Evolutionary conservation across 805 yeast genomes (phyloP), one percentile per base, ranked within the genome.

Genomic region (Suhomyces kilbournensis): DNA sequence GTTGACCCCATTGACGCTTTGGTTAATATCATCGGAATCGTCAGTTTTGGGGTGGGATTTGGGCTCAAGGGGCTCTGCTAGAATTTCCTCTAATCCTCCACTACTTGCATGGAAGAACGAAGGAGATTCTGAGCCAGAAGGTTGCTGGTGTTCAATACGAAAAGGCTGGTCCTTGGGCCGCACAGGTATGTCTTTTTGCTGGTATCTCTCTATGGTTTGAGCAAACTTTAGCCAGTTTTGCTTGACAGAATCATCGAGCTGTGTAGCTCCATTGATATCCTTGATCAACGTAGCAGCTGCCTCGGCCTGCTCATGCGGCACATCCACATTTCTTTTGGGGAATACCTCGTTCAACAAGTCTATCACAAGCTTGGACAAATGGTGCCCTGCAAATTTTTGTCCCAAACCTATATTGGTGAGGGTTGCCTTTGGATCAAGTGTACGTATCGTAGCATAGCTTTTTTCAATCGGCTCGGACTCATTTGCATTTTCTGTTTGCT

Each of bases 81-180:
- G 26, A 26, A 53, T 22, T n/a, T 49, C 50, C 3, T 34, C 45
- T 10, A 42, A 42, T 19, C 56, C 45, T 22, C 23, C 45, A 8
- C 25, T 17, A 3, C 14, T 38, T 14, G 42, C 42, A 9, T 38
- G 42, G 9, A 38, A 38, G n/a, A 38, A 38, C 14, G 42, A 17
- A 17, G 42, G 42, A 3, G 42, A 38, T 19, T 38, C 42, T 5
- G 42, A 38, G 6, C 42, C 42, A 12, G 42, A 15, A 19, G 25
- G 26, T 10, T 30, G 46, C 12, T 50, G 42, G 44, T 59, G 60
- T 38, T 53, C 54, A 26, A 62, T 62, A 28, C 50, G 56, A 38
- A 62, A 56, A 12, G 51, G 48, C 46, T 60, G 60, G 51, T 60
- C 48, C 45, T 45, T 55, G 4, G 63, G 65, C 35, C 61, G 44